Conservation (phyloP, 2,329 filamentous ascomycete species). For the Alternaria brassicae region DNA sequence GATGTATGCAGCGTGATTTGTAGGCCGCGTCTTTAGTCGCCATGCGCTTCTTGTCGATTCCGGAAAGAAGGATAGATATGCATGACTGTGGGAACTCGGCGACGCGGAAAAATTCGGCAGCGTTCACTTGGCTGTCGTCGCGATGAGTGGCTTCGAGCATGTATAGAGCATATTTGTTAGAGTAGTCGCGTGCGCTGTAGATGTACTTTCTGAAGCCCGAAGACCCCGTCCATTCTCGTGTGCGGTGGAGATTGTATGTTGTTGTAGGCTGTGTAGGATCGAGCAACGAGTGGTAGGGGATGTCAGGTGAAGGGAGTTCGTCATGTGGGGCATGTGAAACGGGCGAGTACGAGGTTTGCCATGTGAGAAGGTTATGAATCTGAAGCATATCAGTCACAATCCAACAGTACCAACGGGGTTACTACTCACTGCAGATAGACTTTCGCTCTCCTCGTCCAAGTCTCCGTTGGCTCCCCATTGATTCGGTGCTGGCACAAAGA, state of each 20-base stretch:
- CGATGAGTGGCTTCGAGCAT: slow-evolving; percentile 46
- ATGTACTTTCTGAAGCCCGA: slow-evolving; percentile 46
- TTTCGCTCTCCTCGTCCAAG: slow-evolving; percentile 48
- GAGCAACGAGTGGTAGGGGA: slow-evolving; percentile 45
- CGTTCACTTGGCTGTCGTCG: slow-evolving; percentile 43
- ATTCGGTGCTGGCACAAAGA: slow-evolving; percentile 48
- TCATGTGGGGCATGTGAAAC: slow-evolving; percentile 43
- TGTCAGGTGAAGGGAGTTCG: slow-evolving; percentile 43
- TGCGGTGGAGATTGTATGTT: slow-evolving; percentile 49
- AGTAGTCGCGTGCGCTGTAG: slow-evolving; percentile 47
- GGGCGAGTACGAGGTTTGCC: slow-evolving; percentile 46
- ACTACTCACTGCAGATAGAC: slow-evolving; percentile 43
- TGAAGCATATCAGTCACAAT: slow-evolving; percentile 19
- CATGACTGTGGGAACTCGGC: slow-evolving; percentile 45
- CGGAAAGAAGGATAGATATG: slow-evolving; percentile 45
- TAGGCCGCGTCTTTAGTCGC: slow-evolving; percentile 40
- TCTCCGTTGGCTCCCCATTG: slow-evolving; percentile 50
- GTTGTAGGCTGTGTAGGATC: slow-evolving; percentile 42
- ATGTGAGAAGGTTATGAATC: slow-evolving; percentile 48
- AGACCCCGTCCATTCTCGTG: slow-evolving; percentile 46
- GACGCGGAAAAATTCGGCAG: slow-evolving; percentile 47
- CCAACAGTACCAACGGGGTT: not conserved
- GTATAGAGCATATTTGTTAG: slow-evolving; percentile 47
- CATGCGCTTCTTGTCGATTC: slow-evolving; percentile 43
- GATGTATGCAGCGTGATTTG: slow-evolving; percentile 46